phyloP scores from a whole-genome alignment of 371 early-diverging fungal species.

The Globomyces sp. region DNA sequence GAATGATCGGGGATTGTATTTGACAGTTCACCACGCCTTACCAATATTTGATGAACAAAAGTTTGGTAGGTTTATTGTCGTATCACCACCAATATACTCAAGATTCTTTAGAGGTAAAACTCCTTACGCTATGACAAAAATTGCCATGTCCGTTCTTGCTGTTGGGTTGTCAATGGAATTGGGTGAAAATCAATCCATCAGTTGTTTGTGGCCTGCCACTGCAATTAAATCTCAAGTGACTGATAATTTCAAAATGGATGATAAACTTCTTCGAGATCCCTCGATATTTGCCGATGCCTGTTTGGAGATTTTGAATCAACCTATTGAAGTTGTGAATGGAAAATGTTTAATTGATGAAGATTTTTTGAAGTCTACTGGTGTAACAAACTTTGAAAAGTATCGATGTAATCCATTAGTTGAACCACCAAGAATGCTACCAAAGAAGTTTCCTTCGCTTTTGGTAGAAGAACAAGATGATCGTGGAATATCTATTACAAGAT shows the following conservation, averaged over 20 bases:
- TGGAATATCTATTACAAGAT: slow-evolving; percentile 14
- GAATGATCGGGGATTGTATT: slow-evolving; percentile 26
- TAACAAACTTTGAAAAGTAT: slow-evolving; percentile 30
- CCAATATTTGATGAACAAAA: slow-evolving; percentile 23
- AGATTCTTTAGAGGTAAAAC: slow-evolving; percentile 39
- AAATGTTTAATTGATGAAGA: slow-evolving; percentile 32
- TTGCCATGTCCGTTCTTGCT: slow-evolving; percentile 35
- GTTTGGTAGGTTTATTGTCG: slow-evolving; percentile 27
- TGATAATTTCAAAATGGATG: slow-evolving; percentile 9
- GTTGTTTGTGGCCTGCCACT: slow-evolving; percentile 35
- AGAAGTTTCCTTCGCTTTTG: slow-evolving; percentile 26
- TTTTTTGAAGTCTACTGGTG: slow-evolving; percentile 26
- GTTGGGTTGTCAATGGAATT: slow-evolving; percentile 36
- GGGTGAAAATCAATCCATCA: slow-evolving; percentile 18
- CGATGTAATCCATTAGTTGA: slow-evolving; percentile 20
- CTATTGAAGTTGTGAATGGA: slow-evolving; percentile 26
- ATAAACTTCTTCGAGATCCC: slow-evolving; percentile 18
- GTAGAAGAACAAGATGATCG: slow-evolving; percentile 42
- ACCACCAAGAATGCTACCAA: slow-evolving; percentile 34
- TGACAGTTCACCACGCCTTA: slow-evolving; percentile 19
- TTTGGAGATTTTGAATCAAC: slow-evolving; percentile 20
- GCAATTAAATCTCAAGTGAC: slow-evolving; percentile 33
- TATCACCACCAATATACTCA: slow-evolving; percentile 35
- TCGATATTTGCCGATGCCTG: slow-evolving; percentile 35
- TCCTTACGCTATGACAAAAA: slow-evolving; percentile 34